A percentile compares a stretch with the other conserved stretches of the same genome.
These are phyloP conservation scores for Lentinula lateritia DNA, from an alignment of 768 basidiomycete species.

Conservation along the genomic window DNA sequence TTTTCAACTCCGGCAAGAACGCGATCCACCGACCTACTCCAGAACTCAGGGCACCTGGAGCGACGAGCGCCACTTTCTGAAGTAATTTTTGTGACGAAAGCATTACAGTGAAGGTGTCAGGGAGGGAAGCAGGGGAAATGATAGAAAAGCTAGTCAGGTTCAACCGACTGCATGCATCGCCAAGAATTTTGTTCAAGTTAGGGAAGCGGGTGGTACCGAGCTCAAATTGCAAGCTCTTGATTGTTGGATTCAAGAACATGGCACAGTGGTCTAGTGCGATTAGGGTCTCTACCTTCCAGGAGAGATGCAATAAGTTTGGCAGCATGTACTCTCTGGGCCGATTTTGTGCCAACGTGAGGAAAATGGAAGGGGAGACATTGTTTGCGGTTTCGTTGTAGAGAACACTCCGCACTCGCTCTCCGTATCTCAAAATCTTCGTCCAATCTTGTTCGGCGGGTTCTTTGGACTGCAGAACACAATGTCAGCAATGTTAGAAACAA, in stretches of 20 bases:
- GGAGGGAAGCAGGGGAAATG: constrained; percentile 62
- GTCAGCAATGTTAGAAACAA: neutral
- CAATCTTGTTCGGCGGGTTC: constrained; percentile 66
- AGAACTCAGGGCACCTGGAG: constrained; percentile 70
- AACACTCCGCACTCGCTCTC: constrained; percentile 61
- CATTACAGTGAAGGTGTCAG: constrained; percentile 66
- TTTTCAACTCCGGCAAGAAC: constrained; percentile 53
- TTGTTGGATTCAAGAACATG: constrained; percentile 60
- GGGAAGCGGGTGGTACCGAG: constrained; percentile 47
- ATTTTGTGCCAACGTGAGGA: constrained; percentile 59
- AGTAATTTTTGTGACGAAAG: constrained; percentile 52
- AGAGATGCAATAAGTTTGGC: constrained; percentile 62
- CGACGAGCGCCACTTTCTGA: constrained; percentile 60
- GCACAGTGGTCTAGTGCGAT: constrained; percentile 59
- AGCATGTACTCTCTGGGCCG: constrained; percentile 61
- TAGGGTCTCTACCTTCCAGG: constrained; percentile 67
- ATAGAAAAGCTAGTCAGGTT: constrained; percentile 66
- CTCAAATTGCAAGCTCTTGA: constrained; percentile 60
- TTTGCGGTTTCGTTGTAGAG: constrained; percentile 65
- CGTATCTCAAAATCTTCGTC: constrained; percentile 60
- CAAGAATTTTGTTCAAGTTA: constrained; percentile 57
- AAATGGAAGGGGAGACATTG: constrained; percentile 59
- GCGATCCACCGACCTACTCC: constrained; percentile 72
- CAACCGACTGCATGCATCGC: constrained; percentile 57
- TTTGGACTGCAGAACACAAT: constrained; percentile 37